phyloP scores from a whole-genome alignment of 2,329 filamentous ascomycete genomes.

The Aspergillus clavatus region DNA sequence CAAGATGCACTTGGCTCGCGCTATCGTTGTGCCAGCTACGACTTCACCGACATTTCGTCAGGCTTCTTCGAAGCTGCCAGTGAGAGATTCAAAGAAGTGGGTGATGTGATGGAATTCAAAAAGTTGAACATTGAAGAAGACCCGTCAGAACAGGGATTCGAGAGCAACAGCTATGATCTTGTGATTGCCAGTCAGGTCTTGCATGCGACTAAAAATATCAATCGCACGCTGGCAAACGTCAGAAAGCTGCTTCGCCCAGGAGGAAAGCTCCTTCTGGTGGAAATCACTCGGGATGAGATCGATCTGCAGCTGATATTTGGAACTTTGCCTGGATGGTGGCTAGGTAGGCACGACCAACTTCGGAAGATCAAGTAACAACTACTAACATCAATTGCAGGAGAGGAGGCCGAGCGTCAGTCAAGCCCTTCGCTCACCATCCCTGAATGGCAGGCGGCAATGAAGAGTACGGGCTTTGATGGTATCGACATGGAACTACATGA shows the following conservation, averaged over 20 bases:
- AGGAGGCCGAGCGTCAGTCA: too few species aligned
- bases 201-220: conserved; percentile 22
- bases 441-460: too few species aligned
- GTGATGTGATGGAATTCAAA: conserved; percentile 21
- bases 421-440: too few species aligned
- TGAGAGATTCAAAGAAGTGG: conserved; percentile 20
- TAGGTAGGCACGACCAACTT: too few species aligned
- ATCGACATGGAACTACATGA: too few species aligned
- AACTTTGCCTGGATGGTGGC: too few species aligned
- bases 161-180: conserved; percentile 21
- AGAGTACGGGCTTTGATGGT: too few species aligned
- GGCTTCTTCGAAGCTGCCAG: conserved; percentile 30
- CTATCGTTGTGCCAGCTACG: conserved; percentile 7
- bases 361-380: too few species aligned
- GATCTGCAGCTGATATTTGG: too few species aligned
- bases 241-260: conserved; percentile 32
- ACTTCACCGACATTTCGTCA: conserved; percentile 21
- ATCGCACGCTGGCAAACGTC: conserved; percentile 20
- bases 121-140: conserved; percentile 22
- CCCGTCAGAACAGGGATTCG: conserved; percentile 23
- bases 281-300: conserved; percentile 40
- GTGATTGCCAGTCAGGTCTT: conserved; percentile 28
- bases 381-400: too few species aligned
- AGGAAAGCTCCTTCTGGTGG: conserved; percentile 42
- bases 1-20: neutral